Conservation (phyloP, 129 eudicot genomes). For the Arctium minus region DNA sequence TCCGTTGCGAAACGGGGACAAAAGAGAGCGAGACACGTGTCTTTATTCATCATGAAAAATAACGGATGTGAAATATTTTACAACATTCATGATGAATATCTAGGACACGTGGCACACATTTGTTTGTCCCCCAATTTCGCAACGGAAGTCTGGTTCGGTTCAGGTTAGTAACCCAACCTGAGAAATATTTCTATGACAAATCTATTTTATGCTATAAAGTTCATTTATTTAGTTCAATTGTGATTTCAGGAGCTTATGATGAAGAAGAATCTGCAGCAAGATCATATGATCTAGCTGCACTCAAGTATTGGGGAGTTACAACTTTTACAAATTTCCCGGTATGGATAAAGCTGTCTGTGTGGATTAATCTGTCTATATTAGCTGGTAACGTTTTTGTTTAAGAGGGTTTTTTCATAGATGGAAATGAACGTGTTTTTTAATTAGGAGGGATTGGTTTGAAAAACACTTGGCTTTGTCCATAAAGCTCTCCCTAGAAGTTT, state of each 20-base stretch:
- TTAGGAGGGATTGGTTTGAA: too few relatives aligned
- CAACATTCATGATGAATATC: background rate
- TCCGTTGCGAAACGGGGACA: background rate
- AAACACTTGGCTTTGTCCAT: too few relatives aligned
- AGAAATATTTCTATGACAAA: background rate
- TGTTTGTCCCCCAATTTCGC: background rate
- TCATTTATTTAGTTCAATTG: background rate
- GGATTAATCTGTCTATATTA: too few relatives aligned
- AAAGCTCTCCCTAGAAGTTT: too few relatives aligned
- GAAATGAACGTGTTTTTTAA: too few relatives aligned
- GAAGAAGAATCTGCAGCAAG: conserved; percentile 90
- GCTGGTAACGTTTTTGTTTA: too few relatives aligned
- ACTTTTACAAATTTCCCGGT: conserved; percentile 75
- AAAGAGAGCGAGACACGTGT: background rate
- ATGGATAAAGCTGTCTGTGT: background rate
- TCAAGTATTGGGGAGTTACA: conserved; percentile 78
- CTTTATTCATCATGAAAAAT: background rate
- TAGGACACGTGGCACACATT: background rate
- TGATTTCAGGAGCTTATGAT: conserved; percentile 69
- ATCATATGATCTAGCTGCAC: conserved; percentile 87
- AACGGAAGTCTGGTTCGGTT: background rate
- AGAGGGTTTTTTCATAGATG: background rate
- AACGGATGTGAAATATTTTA: background rate
- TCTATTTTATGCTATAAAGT: background rate
- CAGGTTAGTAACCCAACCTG: background rate